Percentiles rank a stretch among this genome's conserved stretches.
phyloP scores from a whole-genome alignment of 345 rosid genomes.

The Gossypium bickii region DNA sequence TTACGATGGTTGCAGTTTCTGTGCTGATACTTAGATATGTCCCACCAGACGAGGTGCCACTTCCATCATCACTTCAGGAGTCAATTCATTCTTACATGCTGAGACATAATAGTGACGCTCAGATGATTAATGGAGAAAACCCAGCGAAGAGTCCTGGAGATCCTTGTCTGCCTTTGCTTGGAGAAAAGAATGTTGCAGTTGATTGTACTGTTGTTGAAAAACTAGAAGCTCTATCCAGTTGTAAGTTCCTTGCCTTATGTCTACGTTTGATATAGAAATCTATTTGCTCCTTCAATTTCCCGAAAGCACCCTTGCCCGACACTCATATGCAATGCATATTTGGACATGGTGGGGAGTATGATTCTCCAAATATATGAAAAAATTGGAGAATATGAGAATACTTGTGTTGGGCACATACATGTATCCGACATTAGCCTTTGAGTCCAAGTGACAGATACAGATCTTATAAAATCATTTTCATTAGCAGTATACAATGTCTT shows the following conservation, averaged over 20 bases:
- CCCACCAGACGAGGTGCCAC: slow-evolving; percentile 85
- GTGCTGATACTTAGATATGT: slow-evolving; percentile 90
- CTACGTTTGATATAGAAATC: no score
- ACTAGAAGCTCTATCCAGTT: slow-evolving; percentile 46
- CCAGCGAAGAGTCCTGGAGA: slow-evolving; percentile 26
- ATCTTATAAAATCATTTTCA: no score
- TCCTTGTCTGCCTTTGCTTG: slow-evolving; percentile 43
- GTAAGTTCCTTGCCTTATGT: slow-evolving; percentile 37
- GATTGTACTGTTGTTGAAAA: slow-evolving; percentile 44
- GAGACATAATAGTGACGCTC: slow-evolving; percentile 22
- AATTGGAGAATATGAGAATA: no score
- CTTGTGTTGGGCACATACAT: no score
- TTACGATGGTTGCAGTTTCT: slow-evolving; percentile 88
- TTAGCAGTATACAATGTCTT: no score
- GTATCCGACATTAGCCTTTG: no score
- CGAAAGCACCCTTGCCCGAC: no score
- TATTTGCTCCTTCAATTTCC: no score
- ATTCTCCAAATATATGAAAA: no score
- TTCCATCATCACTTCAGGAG: slow-evolving; percentile 72
- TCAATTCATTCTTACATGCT: slow-evolving; percentile 58
- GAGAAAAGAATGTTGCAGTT: slow-evolving; percentile 23
- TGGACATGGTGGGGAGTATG: no score
- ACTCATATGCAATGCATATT: no score
- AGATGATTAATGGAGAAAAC: slow-evolving; percentile 24
- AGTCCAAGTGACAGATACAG: no score